Base-by-base conservation (phyloP, 257 asterid genomes). In the Fraxinus americana region DNA sequence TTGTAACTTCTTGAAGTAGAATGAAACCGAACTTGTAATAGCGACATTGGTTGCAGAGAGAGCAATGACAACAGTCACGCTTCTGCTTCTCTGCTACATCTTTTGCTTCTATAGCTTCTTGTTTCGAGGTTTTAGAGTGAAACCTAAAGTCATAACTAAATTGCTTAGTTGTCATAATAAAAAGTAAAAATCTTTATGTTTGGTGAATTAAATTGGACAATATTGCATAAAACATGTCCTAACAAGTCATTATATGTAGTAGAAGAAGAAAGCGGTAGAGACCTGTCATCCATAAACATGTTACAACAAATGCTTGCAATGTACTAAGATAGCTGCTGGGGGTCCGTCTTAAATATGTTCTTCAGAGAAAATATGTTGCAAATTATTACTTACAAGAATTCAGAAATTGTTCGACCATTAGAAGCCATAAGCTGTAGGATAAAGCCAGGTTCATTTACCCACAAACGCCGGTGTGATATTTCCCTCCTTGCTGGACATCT, bases 401-500 rank as follows among this genome's bases (percentile, higher is more conserved):
- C 21, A 19, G 34, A 2, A 75, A 13, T 25, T 7, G 72, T 61
- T 68, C 67, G 7, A 54, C 43, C 30, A 43, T 23, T 57, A 23
- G 67, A 50, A 71, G 35, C 48, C 39, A 72, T 70, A 78, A 34
- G 54, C 77, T 78, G 57, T 54, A 30, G 29, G 69, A 36, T 8
- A 35, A 65, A n/a, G 68, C 66, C 19, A 61, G 2, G 52, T 41
- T 21, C 13, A 43, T 43, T 21, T 43, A 50, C 4, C 30, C 16
- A 34, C 34, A 1, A 35, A 35, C 35, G 34, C 36, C 29, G 10
- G 16, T 17, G 14, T 9, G 19, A 29, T 4, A 69, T 32, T 30
- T 65, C 11, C 39, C 45, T 34, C 69, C 69, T 72, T 27, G 29
- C n/a, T 25, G 13, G 17, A 13, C 4, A 7, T 76, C 35, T 83